Percentiles rank a stretch among this genome's conserved stretches.
phyloP scores from a whole-genome alignment of 257 asterid species.

The Rubia yunnanensis region DNA sequence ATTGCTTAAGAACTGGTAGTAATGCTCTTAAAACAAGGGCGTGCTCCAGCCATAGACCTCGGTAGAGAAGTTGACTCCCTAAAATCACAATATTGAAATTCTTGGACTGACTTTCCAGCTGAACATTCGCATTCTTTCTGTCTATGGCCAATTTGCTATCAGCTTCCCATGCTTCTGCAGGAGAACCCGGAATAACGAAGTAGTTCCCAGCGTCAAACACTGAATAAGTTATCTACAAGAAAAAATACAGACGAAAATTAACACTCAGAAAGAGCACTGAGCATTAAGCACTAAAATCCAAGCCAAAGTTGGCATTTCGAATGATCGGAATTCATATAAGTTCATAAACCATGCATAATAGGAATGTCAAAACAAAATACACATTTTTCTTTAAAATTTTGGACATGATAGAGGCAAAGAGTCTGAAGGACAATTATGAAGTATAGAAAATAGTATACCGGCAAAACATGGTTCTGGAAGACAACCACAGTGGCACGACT shows the following conservation, averaged over 20 bases:
- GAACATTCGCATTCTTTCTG: constrained; percentile 22
- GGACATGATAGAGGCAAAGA: neutral
- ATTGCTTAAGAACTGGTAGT: constrained; percentile 43
- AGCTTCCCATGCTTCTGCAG: constrained; percentile 59
- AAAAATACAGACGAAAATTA: constrained; percentile 12
- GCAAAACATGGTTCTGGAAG: constrained; percentile 77
- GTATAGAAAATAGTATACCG: constrained; percentile 40
- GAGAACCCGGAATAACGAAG: constrained; percentile 83
- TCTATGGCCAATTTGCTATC: constrained; percentile 25
- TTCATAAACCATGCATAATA: neutral
- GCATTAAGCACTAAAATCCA: neutral
- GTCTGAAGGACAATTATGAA: neutral
- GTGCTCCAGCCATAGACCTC: constrained; percentile 85
- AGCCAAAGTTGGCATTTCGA: neutral
- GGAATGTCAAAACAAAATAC: neutral
- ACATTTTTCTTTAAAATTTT: neutral
- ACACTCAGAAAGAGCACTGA: neutral
- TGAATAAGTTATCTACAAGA: constrained; percentile 69
- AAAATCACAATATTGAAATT: constrained; percentile 58
- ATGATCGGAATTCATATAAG: neutral
- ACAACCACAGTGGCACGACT: constrained; percentile 66
- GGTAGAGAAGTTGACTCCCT: constrained; percentile 64
- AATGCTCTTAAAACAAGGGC: constrained; percentile 76
- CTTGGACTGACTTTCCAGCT: constrained; percentile 30
- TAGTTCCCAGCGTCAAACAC: constrained; percentile 79